Evolutionary conservation across 2,329 filamentous ascomycete genomes (phyloP), one percentile per base, ranked within the genome.

Genomic region (Mycosphaerella sp.): DNA sequence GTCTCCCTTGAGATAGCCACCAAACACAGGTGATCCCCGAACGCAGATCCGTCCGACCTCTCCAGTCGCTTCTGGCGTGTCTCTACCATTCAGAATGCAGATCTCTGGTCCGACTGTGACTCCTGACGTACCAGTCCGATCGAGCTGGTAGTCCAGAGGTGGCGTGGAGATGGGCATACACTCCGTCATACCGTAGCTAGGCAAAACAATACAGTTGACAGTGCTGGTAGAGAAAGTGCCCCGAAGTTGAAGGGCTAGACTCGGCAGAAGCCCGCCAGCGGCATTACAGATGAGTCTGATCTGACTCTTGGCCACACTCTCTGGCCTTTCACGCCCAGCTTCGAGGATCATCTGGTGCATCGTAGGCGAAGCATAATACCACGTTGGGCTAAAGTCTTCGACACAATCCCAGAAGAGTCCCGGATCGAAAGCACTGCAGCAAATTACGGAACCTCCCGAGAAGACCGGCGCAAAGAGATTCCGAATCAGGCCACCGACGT

Each of bases 161-260:
- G 79, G 79, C 2, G 78, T 79, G 2, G 77, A 78, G 45, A 81
- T 80, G 0, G 78, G 79, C 77, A 80, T 80, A 59, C 78, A 81
- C 68, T 81, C 79, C 1, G 79, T 82, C 79, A 82, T 81, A 14
- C 78, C 79, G 59, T 82, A 81, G 58, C 77, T 80, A 2, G 79
- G 79, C 14, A 82, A 69, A 2, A 82, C 74, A 2, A 71, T 72
- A 53, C 76, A 79, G 9, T 56, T 45, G 17, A 42, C 32, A 1
- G 45, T 50, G 8, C 34, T 38, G 7, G 51, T 59, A 9, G 72
- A 67, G 65, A 81, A 82, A 0, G 73, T 77, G 53, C 78, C 73
- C 12, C 72, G 71, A 8, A 81, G 69, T 49, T 74, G 74, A 29
- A 66, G 64, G 0, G 78, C 78, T 39, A 81, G 66, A 2, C 77